Conservation (phyloP, 2,329 filamentous ascomycete genomes). For the Talaromyces sp. region DNA sequence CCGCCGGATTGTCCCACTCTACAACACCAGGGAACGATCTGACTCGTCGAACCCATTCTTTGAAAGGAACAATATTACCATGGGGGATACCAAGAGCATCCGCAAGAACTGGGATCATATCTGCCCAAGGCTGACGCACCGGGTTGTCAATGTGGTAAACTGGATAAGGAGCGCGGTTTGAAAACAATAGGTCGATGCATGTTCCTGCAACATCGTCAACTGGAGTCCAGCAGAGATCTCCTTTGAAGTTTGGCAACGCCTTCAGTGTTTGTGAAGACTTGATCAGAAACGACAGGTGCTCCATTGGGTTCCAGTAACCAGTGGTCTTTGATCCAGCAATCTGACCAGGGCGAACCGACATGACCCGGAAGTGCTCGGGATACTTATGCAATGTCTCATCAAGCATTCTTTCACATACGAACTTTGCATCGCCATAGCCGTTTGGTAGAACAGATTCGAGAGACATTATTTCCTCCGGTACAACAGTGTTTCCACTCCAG, state of each 20-base stretch:
- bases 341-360: constrained; percentile 46
- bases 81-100: constrained; percentile 26
- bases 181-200: constrained; percentile 28
- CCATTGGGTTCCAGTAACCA: constrained; percentile 52
- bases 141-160: constrained; percentile 47
- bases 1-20: constrained; percentile 25
- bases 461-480: constrained; percentile 41
- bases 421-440: constrained; percentile 53
- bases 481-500: constrained; percentile 19
- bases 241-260: constrained; percentile 38
- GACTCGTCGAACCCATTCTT: constrained; percentile 38
- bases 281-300: constrained; percentile 48
- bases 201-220: constrained; percentile 39
- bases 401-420: constrained; percentile 47
- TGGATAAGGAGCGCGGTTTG: constrained; percentile 17
- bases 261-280: constrained; percentile 47
- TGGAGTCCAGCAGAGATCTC: constrained; percentile 42
- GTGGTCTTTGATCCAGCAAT: constrained; percentile 47
- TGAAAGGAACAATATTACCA: constrained; percentile 32
- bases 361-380: constrained; percentile 39
- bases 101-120: constrained; percentile 31
- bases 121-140: constrained; percentile 35
- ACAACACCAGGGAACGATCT: constrained; percentile 14
- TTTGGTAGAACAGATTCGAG: constrained; percentile 39
- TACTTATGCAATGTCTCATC: constrained; percentile 44